These are phyloP conservation scores for Trametes gibbosa DNA, from an alignment of 768 basidiomycete genomes.

Conservation along the genomic window DNA sequence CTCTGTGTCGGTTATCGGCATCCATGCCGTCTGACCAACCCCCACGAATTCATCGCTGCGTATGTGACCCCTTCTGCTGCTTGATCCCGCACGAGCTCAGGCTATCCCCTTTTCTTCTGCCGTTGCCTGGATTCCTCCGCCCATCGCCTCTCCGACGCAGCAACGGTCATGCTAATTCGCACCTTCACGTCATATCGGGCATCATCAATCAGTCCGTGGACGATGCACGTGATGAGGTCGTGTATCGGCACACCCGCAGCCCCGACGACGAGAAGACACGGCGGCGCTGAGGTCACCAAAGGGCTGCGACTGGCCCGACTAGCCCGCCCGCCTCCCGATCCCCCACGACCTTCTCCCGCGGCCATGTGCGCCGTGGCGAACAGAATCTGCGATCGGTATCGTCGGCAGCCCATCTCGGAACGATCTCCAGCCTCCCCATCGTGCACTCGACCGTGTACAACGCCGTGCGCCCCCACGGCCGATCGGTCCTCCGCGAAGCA, in stretches of 20 bases:
- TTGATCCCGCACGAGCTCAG: not conserved
- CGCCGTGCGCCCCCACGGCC: slow-evolving; percentile 1
- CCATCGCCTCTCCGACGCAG: slow-evolving; percentile 4
- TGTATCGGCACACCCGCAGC: not conserved
- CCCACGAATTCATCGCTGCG: not conserved
- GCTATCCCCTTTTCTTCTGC: not conserved
- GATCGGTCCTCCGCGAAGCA: slow-evolving; percentile 4
- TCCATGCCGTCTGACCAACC: not conserved
- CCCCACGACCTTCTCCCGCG: slow-evolving; percentile 16
- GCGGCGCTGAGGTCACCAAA: not conserved
- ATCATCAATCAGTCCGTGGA: slow-evolving; percentile 6
- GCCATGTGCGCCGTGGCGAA: not conserved
- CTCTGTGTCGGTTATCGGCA: slow-evolving; percentile 7
- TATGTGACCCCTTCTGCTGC: slow-evolving; percentile 1
- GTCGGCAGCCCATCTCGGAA: slow-evolving; percentile 8
- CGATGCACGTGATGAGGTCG: slow-evolving; percentile 10
- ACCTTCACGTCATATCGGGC: slow-evolving; percentile 9
- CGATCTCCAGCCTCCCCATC: slow-evolving; percentile 11
- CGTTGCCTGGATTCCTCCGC: not conserved
- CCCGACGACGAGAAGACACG: not conserved
- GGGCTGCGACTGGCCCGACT: not conserved
- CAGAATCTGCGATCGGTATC: slow-evolving; percentile 9
- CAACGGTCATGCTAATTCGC: not conserved
- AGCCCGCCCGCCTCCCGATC: not conserved
- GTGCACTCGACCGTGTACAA: not conserved